Conservation (phyloP, 2,329 filamentous ascomycete species). For the Fonsecaea pugnacius region DNA sequence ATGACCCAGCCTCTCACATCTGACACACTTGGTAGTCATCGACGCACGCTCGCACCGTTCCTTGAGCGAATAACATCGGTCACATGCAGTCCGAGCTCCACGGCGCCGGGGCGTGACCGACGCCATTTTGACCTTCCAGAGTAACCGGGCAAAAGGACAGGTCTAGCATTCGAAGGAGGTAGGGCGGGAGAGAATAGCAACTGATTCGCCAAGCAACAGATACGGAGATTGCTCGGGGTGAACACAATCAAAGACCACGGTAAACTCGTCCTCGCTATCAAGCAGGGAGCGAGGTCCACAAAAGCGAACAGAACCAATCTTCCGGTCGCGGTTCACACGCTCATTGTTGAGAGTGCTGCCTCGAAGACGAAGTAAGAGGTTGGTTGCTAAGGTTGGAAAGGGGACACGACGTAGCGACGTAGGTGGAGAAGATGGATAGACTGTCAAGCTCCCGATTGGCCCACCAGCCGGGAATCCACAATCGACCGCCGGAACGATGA, state of each 20-base stretch:
- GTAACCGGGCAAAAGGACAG: neutral
- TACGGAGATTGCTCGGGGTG: neutral
- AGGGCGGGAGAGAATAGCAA: slow-evolving; percentile 1
- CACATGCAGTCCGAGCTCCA: slow-evolving; percentile 19
- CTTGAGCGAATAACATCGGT: slow-evolving; percentile 27
- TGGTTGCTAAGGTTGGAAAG: no score
- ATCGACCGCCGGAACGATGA: slow-evolving; percentile 19
- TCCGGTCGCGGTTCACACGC: no score
- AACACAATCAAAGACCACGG: neutral
- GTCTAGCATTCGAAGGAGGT: neutral
- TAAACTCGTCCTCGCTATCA: neutral
- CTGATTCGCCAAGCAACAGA: neutral
- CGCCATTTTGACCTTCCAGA: slow-evolving; percentile 10
- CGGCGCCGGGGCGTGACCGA: slow-evolving; percentile 7
- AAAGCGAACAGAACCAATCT: no score
- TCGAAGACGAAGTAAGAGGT: neutral
- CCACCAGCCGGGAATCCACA: neutral
- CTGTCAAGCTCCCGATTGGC: slow-evolving; percentile 5
- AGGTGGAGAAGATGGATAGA: neutral
- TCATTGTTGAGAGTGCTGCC: no score
- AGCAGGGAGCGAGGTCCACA: no score
- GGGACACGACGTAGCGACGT: no score
- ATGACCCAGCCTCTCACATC: slow-evolving; percentile 20
- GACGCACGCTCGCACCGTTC: slow-evolving; percentile 24
- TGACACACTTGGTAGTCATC: slow-evolving; percentile 13